A percentile compares a stretch with the other conserved stretches of the same genome.
Evolutionary conservation across 345 rosid species (phyloP).

Genomic region (Syzygium jambos): DNA sequence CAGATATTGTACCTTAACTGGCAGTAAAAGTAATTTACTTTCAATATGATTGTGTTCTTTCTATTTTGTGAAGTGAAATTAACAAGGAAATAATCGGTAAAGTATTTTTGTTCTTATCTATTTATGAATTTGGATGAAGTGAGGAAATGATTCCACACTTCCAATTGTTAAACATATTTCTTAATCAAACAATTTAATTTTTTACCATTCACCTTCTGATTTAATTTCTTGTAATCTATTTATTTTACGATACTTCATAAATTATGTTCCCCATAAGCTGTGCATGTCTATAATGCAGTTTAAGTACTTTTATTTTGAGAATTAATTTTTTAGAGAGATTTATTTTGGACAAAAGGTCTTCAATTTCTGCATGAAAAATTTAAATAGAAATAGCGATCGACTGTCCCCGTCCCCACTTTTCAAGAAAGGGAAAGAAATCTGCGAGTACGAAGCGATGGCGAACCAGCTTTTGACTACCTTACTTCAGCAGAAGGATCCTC

Average conservation of each 20-base stretch:
- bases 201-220: not conserved
- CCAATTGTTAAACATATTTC: not conserved
- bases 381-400: not conserved
- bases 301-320: not conserved
- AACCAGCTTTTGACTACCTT: not conserved
- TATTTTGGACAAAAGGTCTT: not conserved
- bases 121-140: constrained; percentile 9
- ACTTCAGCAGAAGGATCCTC: not conserved
- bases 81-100: not conserved
- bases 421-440: not conserved
- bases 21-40: not conserved
- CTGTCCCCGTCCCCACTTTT: not conserved
- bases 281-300: too few species aligned
- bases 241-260: not conserved
- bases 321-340: not conserved
- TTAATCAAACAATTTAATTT: not conserved
- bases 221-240: not conserved
- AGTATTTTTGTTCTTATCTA: not conserved
- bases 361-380: not conserved
- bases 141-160: not conserved
- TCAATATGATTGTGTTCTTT: not conserved
- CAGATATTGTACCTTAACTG: not conserved
- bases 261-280: not conserved
- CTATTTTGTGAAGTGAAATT: not conserved
- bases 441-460: not conserved